Percentiles rank a stretch among this genome's conserved stretches.
phyloP scores from a whole-genome alignment of 768 basidiomycete genomes.

The Leccinum ochraceum region DNA sequence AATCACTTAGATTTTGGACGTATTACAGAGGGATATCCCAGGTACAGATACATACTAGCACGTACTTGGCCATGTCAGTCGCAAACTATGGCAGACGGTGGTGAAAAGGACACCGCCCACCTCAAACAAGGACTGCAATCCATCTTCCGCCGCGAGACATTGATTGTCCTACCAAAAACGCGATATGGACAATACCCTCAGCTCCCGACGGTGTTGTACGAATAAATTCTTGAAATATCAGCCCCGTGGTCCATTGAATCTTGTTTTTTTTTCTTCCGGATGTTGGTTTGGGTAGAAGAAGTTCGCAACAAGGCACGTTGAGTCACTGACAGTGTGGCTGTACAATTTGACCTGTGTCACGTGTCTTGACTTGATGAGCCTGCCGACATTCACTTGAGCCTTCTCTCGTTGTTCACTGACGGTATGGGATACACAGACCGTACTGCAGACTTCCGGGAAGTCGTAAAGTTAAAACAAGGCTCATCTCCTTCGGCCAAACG shows the following conservation, averaged over 20 bases:
- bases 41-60: conserved; percentile 10
- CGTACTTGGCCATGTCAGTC: conserved; percentile 29
- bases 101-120: conserved; percentile 51
- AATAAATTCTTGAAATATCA: background rate
- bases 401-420: conserved; percentile 5
- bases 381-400: background rate
- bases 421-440: conserved; percentile 60
- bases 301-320: background rate
- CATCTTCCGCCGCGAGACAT: conserved; percentile 36
- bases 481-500: conserved; percentile 48
- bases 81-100: conserved; percentile 65
- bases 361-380: conserved; percentile 15
- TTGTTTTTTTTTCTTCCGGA: background rate
- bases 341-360: conserved; percentile 17
- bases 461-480: conserved; percentile 49
- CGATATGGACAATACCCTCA: conserved; percentile 21
- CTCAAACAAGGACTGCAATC: conserved; percentile 72
- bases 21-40: conserved; percentile 23
- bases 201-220: conserved; percentile 25
- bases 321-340: background rate
- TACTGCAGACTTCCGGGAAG: conserved; percentile 60
- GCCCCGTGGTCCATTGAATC: background rate
- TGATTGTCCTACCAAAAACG: conserved; percentile 11
- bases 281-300: background rate
- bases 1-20: conserved; percentile 1